Evolutionary conservation across 2,329 filamentous ascomycete species (phyloP).

Genomic region (Cercospora nicotianae): DNA sequence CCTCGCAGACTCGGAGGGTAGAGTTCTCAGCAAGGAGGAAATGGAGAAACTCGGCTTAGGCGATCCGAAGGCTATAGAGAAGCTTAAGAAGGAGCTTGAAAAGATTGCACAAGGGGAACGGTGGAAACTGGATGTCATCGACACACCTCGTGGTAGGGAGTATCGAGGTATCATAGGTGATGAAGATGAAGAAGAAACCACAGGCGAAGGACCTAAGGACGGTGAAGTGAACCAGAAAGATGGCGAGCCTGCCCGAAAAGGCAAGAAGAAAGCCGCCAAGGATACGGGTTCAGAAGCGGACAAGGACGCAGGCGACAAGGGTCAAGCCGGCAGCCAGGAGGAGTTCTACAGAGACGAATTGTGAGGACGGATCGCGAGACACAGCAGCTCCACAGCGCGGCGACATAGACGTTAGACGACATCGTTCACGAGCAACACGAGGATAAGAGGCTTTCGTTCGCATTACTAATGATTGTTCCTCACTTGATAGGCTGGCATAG

Average conservation of each 20-base stretch:
- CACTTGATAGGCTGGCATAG: background rate
- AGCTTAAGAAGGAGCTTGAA: conserved; percentile 67
- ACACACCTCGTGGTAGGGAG: conserved; percentile 64
- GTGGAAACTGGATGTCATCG: conserved; percentile 80
- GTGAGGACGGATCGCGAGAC: background rate
- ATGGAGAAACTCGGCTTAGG: conserved; percentile 62
- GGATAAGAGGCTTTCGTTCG: background rate
- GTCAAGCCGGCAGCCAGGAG: conserved; percentile 28
- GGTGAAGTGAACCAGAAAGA: conserved; percentile 27
- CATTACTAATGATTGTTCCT: background rate
- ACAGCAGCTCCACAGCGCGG: background rate
- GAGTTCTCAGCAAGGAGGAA: conserved; percentile 39
- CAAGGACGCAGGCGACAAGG: conserved; percentile 10
- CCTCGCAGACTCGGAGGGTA: conserved; percentile 60
- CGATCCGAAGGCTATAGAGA: conserved; percentile 69
- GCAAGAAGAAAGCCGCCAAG: conserved; percentile 27
- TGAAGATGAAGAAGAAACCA: conserved; percentile 27
- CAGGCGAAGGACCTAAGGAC: conserved; percentile 7
- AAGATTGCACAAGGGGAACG: conserved; percentile 67
- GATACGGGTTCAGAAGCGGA: conserved; percentile 18
- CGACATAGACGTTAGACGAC: background rate
- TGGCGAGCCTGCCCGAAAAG: conserved; percentile 15
- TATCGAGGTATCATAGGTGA: conserved; percentile 69
- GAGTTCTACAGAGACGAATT: conserved; percentile 33
- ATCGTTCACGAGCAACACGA: background rate